Percentiles rank a stretch among this genome's conserved stretches.
phyloP scores from a whole-genome alignment of 2,329 filamentous ascomycete genomes.

The Ophiostoma tasmaniense region DNA sequence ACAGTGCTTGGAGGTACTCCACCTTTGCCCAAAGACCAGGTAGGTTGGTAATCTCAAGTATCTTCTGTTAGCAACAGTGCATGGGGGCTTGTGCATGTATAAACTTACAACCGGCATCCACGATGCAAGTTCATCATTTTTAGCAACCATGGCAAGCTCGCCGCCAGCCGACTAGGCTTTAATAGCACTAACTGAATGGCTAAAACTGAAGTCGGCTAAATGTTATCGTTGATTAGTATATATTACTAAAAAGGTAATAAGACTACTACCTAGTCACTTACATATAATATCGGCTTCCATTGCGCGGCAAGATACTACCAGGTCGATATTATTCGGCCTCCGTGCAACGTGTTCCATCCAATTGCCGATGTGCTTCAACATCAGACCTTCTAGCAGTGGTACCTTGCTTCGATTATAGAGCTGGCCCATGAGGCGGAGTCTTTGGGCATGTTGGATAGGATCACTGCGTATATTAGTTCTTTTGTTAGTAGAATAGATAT shows the following conservation, averaged over 20 bases:
- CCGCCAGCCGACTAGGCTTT: slow-evolving; percentile 9
- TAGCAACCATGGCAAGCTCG: slow-evolving; percentile 12
- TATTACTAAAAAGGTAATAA: too few relatives aligned
- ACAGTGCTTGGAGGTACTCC: neutral
- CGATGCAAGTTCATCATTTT: slow-evolving; percentile 14
- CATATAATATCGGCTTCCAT: slow-evolving; percentile 2
- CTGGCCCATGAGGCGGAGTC: slow-evolving; percentile 17
- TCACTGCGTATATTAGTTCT: neutral
- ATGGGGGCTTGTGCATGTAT: neutral
- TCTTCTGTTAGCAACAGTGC: neutral
- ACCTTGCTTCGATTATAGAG: slow-evolving; percentile 17
- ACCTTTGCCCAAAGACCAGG: neutral
- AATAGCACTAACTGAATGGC: slow-evolving; percentile 10
- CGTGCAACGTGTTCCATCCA: neutral
- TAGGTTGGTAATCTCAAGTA: neutral
- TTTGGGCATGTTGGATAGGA: slow-evolving; percentile 10
- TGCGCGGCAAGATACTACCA: neutral
- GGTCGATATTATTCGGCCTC: neutral
- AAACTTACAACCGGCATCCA: slow-evolving; percentile 16
- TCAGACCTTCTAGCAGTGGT: slow-evolving; percentile 8
- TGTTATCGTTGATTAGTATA: too few relatives aligned
- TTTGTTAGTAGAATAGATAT: neutral
- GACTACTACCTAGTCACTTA: too few relatives aligned
- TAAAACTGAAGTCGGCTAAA: slow-evolving; percentile 16
- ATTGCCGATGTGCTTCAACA: slow-evolving; percentile 11